Evolutionary conservation across 495 filamentous ascomycete species (phyloP), one percentile per base, ranked within the genome.

Genomic region (Penicillium lagena): DNA sequence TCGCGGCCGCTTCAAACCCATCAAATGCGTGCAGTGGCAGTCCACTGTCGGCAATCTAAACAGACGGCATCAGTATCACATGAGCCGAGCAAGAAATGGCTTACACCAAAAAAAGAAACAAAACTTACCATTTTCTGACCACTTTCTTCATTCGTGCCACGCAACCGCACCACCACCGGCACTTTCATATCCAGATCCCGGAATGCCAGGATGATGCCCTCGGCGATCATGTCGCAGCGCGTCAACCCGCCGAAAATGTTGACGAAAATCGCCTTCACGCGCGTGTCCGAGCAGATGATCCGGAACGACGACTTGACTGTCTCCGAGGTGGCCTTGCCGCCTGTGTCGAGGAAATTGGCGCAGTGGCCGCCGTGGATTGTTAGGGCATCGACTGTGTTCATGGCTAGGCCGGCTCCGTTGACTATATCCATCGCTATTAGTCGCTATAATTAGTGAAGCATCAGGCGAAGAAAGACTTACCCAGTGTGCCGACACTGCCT

Each of bases 181-280:
- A 90, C 71, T 4, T 63, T 63, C 60, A 87, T 78, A 2, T 77
- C 63, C 56, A 93, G 54, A 52, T 90, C 85, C 49, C 77, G 67
- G 58, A 91, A 91, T 8, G 88, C 88, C 52, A 87, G 44, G 31
- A 94, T 74, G 37, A 96, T 77, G 0, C 87, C 89, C 49, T 82
- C 75, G 0, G 89, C 90, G 58, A 96, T 95, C 87, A 95, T 93
- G 52, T 90, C 88, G 17, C 88, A 76, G 64, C 81, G 67, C 7
- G 87, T 94, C 66, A 95, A 55, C 0, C 89, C 90, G 4, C 89
- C 90, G 57, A 95, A 95, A 49, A 95, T 91, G 54, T 95, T 95
- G 30, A 95, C 87, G 62, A 95, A 86, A 38, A 95, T 75, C 2
- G 74, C 71, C 45, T 80, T 81, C 7, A 94, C 87, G 9, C 89